Evolutionary conservation across 441 rosid species (phyloP).

Genomic region (Manihot esculenta): DNA sequence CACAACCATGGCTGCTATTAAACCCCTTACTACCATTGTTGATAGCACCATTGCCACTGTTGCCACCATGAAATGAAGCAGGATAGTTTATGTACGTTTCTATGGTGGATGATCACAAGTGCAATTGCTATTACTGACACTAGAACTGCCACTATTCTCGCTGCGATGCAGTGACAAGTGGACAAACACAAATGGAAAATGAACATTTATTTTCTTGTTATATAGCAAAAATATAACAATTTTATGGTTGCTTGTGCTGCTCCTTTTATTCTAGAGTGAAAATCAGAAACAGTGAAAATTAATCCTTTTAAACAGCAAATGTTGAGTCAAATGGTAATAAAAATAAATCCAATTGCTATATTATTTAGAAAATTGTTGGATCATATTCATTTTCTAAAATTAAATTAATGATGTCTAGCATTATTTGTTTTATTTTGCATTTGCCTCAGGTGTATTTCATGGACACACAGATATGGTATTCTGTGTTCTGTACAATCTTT

Average conservation of each 20-base stretch:
- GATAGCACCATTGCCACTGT: neutral
- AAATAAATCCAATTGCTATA: neutral
- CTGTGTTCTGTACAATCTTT: conserved; percentile 86
- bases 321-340: neutral
- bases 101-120: too few relatives aligned
- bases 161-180: neutral
- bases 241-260: neutral
- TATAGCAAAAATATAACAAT: neutral
- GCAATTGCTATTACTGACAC: neutral
- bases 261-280: neutral
- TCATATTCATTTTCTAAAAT: neutral
- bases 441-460: conserved; percentile 87
- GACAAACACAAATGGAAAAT: neutral
- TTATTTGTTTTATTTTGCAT: conserved; percentile 10
- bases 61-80: neutral
- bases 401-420: conserved; percentile 2
- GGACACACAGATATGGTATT: conserved; percentile 99
- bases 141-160: neutral
- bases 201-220: neutral
- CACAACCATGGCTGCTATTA: neutral
- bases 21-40: neutral
- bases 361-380: neutral
- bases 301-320: neutral
- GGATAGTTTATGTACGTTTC: neutral
- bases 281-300: neutral